These are phyloP conservation scores for Podaxis pistillaris DNA, from an alignment of 768 basidiomycete species.

Conservation along the genomic window DNA sequence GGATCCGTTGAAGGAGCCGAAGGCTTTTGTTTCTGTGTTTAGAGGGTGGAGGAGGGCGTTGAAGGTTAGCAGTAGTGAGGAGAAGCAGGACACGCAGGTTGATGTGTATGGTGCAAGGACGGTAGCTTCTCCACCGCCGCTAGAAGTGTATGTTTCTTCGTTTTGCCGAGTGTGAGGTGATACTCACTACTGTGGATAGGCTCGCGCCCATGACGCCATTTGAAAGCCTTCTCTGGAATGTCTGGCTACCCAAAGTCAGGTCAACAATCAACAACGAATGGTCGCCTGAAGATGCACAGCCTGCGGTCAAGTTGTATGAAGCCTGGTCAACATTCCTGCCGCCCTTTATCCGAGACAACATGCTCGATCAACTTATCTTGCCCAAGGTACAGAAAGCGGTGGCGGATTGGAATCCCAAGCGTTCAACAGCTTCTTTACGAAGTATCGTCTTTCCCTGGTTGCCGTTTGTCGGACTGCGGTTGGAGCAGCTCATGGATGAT, in stretches of 20 bases:
- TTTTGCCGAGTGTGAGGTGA: background rate
- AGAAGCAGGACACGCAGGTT: conserved; percentile 42
- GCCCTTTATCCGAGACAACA: conserved; percentile 88
- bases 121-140: conserved; percentile 24
- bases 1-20: conserved; percentile 82
- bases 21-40: conserved; percentile 61
- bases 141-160: conserved; percentile 30
- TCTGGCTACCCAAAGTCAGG: conserved; percentile 95
- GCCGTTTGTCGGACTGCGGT: conserved; percentile 77
- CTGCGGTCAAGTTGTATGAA: conserved; percentile 83
- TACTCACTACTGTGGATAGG: conserved; percentile 37
- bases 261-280: conserved; percentile 95
- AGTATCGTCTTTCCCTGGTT: conserved; percentile 95
- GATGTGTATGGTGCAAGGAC: conserved; percentile 56
- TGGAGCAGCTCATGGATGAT: conserved; percentile 85
- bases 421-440: conserved; percentile 60
- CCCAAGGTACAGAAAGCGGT: conserved; percentile 89
- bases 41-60: conserved; percentile 68
- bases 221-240: conserved; percentile 90
- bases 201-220: conserved; percentile 82
- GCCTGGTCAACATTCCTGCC: conserved; percentile 88
- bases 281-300: conserved; percentile 68
- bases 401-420: conserved; percentile 76
- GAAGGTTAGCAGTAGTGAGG: conserved; percentile 52
- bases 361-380: conserved; percentile 92